A percentile compares a stretch with the other conserved stretches of the same genome.
These are phyloP conservation scores for Theileria parva DNA, from an alignment of 169 alveolate species.

Conservation along the genomic window DNA sequence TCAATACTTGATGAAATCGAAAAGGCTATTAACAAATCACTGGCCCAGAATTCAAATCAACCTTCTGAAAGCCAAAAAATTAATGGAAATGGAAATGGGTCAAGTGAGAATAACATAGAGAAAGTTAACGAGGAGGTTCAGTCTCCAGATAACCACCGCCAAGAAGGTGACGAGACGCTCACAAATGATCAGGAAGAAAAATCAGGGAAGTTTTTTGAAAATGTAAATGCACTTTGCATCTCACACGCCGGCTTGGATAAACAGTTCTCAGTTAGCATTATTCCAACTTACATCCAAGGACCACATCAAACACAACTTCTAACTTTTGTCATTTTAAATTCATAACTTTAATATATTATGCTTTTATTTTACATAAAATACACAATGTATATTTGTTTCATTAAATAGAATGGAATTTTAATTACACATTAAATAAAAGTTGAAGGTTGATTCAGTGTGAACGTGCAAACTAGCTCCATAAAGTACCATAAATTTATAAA, in stretches of 20 bases:
- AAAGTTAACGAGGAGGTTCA: constrained; percentile 1
- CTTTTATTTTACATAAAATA: no score
- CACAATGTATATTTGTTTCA: no score
- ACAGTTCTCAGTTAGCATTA: background rate
- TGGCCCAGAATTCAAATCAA: background rate
- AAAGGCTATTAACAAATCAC: constrained; percentile 4
- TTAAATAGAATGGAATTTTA: no score
- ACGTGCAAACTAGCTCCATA: no score
- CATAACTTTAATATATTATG: background rate
- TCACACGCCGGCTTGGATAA: constrained; percentile 15
- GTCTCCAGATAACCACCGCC: background rate
- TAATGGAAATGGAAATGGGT: background rate
- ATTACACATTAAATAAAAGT: no score
- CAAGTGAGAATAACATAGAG: background rate
- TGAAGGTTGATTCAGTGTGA: no score
- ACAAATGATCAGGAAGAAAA: background rate
- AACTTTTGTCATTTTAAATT: constrained; percentile 16
- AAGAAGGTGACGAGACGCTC: no score
- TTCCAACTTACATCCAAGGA: constrained; percentile 19
- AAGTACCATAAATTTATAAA: no score
- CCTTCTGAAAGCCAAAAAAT: background rate
- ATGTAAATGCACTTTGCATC: constrained; percentile 18
- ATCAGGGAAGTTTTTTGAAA: background rate
- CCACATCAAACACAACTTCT: constrained; percentile 16
- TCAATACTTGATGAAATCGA: constrained; percentile 4